These are phyloP conservation scores for Lizonia empirigonia DNA, from an alignment of 2,329 filamentous ascomycete species.

Conservation along the genomic window DNA sequence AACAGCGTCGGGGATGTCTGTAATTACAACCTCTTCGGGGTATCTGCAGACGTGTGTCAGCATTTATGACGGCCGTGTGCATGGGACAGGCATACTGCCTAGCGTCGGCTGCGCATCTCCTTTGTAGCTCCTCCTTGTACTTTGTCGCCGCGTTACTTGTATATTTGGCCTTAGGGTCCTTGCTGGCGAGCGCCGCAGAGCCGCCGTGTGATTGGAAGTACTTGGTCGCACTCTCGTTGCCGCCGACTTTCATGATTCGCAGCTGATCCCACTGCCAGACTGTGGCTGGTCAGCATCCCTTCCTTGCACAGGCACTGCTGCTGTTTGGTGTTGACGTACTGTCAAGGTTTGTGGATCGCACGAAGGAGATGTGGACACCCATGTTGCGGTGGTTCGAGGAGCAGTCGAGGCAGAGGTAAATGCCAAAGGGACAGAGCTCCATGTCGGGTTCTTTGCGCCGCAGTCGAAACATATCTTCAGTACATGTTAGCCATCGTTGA, in stretches of 20 bases:
- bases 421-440: constrained; percentile 98
- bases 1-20: constrained; percentile 67
- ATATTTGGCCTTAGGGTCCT: constrained; percentile 97
- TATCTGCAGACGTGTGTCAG: constrained; percentile 60
- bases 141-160: constrained; percentile 90
- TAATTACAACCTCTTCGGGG: constrained; percentile 83
- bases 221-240: constrained; percentile 96
- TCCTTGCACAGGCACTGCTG: constrained; percentile 55
- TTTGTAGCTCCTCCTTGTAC: constrained; percentile 96
- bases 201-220: constrained; percentile 98
- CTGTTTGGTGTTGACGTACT: constrained; percentile 64
- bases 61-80: constrained; percentile 17
- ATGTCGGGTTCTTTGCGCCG: constrained; percentile 95
- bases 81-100: constrained; percentile 68
- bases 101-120: constrained; percentile 80
- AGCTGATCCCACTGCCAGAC: constrained; percentile 99
- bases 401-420: constrained; percentile 98
- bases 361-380: constrained; percentile 98
- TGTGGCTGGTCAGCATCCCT: constrained; percentile 40
- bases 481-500: constrained; percentile 30
- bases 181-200: constrained; percentile 90
- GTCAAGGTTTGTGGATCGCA: constrained; percentile 96
- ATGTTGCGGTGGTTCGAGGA: constrained; percentile 96
- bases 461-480: constrained; percentile 95
- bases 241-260: constrained; percentile 95